Percentiles rank a stretch among this genome's conserved stretches.
These are phyloP conservation scores for Zoysia matrella DNA, from an alignment of 202 grass and related monocot genomes.

Conservation along the genomic window DNA sequence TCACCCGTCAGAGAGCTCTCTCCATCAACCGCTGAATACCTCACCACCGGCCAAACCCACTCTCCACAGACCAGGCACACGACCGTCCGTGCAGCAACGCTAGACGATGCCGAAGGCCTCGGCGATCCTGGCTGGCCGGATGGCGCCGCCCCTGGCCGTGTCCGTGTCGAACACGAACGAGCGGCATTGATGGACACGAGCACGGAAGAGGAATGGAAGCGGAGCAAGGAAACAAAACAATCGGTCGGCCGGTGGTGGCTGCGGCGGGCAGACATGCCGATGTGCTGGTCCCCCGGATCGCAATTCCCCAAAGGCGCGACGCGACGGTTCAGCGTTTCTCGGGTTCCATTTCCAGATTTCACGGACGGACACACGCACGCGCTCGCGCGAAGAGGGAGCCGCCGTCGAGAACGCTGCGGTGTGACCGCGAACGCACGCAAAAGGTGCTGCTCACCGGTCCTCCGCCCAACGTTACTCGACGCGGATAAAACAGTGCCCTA, in stretches of 20 bases:
- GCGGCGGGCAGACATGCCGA: not conserved
- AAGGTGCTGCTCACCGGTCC: not conserved
- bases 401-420: not conserved
- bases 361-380: not conserved
- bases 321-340: conserved; percentile 23
- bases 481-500: not conserved
- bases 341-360: not conserved
- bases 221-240: not conserved
- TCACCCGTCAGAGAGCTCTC: too few relatives aligned
- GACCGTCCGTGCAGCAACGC: not conserved
- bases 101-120: not conserved
- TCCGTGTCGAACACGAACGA: not conserved
- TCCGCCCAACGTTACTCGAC: not conserved
- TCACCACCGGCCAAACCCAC: too few relatives aligned
- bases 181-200: conserved; percentile 23
- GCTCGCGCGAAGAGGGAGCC: too few relatives aligned
- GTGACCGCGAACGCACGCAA: not conserved
- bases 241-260: not conserved
- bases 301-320: not conserved
- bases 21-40: too few relatives aligned
- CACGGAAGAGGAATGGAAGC: conserved; percentile 44
- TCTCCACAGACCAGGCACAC: not conserved
- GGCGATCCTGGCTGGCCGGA: conserved; percentile 22
- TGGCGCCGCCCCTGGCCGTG: not conserved
- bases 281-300: not conserved